These are phyloP conservation scores for Silene conica DNA, from an alignment of 148 eudicot species.

Conservation along the genomic window DNA sequence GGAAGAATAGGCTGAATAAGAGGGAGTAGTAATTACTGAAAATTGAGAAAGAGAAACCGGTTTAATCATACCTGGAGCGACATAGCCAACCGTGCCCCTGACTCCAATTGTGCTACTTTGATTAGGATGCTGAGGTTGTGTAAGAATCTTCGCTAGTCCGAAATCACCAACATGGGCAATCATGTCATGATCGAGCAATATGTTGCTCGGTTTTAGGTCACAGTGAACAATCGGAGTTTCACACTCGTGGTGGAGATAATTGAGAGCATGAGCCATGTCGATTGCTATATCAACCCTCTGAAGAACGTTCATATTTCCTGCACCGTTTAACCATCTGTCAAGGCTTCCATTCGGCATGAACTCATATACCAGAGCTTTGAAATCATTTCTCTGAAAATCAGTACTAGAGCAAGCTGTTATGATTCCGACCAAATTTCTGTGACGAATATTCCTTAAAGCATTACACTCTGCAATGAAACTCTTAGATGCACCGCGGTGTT, in stretches of 20 bases:
- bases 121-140: constrained; percentile 2
- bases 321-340: constrained; percentile 20
- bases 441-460: constrained; percentile 26
- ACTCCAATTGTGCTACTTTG: constrained; percentile 25
- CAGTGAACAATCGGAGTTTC: constrained; percentile 21
- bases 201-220: constrained; percentile 33
- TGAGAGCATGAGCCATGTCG: constrained; percentile 28
- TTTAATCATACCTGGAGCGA: constrained; percentile 25
- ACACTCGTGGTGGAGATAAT: constrained; percentile 28
- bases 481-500: constrained; percentile 22
- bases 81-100: constrained; percentile 31
- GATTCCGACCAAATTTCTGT: constrained; percentile 22
- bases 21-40: too few relatives aligned
- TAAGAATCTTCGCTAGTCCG: constrained; percentile 25
- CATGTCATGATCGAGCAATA: constrained; percentile 29
- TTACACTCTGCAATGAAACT: constrained; percentile 29
- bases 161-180: constrained; percentile 34
- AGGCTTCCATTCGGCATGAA: constrained; percentile 23
- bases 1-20: too few relatives aligned
- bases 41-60: too few relatives aligned
- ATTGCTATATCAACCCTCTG: constrained; percentile 21
- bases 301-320: constrained; percentile 6
- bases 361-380: constrained; percentile 27
- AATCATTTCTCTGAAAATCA: constrained; percentile 20
- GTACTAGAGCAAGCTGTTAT: constrained; percentile 29